A percentile compares a stretch with the other conserved stretches of the same genome.
These are phyloP conservation scores for Fraxinus velutina DNA, from an alignment of 305 asterid species.

Conservation along the genomic window DNA sequence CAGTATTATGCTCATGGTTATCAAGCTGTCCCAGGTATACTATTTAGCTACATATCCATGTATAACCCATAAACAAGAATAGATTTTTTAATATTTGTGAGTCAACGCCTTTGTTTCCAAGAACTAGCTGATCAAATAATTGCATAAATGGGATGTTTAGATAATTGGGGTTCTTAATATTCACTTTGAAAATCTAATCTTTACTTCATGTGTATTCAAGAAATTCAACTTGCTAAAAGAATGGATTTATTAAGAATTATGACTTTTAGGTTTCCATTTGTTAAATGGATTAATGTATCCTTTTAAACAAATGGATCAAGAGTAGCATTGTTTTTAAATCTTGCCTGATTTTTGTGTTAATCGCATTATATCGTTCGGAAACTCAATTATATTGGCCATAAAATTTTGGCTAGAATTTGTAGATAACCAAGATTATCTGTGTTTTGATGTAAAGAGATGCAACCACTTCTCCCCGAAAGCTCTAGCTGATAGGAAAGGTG, in stretches of 20 bases:
- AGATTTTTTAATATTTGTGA: background rate
- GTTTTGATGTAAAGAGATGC: background rate
- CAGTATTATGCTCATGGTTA: conserved; percentile 53
- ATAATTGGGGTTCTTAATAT: background rate
- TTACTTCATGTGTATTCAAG: background rate
- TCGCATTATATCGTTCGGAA: background rate
- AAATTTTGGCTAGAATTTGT: background rate
- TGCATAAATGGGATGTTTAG: background rate
- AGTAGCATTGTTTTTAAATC: background rate
- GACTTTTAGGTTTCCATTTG: conserved; percentile 4
- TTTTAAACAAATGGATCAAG: background rate
- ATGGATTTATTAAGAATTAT: background rate
- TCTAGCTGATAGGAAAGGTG: background rate
- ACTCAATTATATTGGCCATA: background rate
- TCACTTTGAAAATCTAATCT: background rate
- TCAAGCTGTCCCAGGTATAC: conserved; percentile 59
- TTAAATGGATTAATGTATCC: background rate
- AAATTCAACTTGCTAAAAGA: background rate
- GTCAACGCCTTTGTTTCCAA: conserved; percentile 3
- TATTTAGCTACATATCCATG: background rate
- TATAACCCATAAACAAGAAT: background rate
- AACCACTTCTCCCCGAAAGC: background rate
- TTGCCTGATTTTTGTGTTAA: conserved; percentile 8
- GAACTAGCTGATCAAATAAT: conserved; percentile 17
- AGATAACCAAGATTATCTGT: background rate